Base-by-base conservation (phyloP, 495 filamentous ascomycete species). In the Trichocladium uniseriatum region DNA sequence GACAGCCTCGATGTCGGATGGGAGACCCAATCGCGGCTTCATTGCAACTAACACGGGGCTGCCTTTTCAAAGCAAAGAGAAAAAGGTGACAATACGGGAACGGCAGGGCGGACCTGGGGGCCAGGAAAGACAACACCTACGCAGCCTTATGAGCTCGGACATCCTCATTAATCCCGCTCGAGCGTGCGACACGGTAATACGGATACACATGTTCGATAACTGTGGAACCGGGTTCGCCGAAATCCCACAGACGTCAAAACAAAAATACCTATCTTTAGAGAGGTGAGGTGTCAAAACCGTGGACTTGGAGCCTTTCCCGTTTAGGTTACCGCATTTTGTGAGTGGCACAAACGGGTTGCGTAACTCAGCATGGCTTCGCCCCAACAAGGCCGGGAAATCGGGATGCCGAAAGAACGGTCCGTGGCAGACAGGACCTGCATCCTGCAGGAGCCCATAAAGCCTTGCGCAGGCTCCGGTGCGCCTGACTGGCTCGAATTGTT, bases 1-100 rank as follows among this genome's bases (percentile, higher is more conserved):
- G 48, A 69, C 48, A 16, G 62, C 63, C 38, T 69, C 66, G 32
- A 63, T 28, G 49, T 69, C 66, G 4, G 54, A 29, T 1, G 53
- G 59, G 11, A 58, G 34, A 13, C 54, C 62, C 9, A 47, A 38
- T 43, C 61, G 57, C 16, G 54, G 60, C 38, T 46, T 57, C 62
- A 64, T 64, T 34, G 51, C 13, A 34, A 21, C 40, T 39, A 31
- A 42, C 13, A 15, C 2, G 6, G 34, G 20, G 41, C 22, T 28
- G 21, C 24, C n/a, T 41, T 41, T 34, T 6, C 2, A 8, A 6
- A 34, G 41, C 15, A 24, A 31, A 14, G 14, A 32, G 34, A 15
- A 2, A n/a, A 22, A 34, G 13, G n/a, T 39, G n/a, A 35, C 15
- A 38, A 1, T 21, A n/a, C 18, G 19, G 18, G 19, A 45, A 32